Percentiles rank a stretch among this genome's conserved stretches.
Evolutionary conservation across 768 basidiomycete genomes (phyloP).

Genomic region (Lentinula detonsa): DNA sequence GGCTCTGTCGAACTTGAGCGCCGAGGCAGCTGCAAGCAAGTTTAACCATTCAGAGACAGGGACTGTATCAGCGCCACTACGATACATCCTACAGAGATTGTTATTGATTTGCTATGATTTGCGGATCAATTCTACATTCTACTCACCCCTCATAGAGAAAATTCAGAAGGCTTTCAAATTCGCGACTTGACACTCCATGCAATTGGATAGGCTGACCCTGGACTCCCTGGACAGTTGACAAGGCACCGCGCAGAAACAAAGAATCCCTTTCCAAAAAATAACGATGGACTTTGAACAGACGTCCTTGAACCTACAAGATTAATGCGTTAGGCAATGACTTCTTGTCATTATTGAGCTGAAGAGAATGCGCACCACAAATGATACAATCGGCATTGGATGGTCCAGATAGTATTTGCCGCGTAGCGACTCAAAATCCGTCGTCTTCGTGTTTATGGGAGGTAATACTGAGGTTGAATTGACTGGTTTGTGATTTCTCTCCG

Average conservation of each 20-base stretch:
- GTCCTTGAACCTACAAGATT: neutral
- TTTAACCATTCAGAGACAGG: conserved; percentile 3
- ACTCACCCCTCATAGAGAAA: conserved; percentile 2
- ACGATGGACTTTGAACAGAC: conserved; percentile 2
- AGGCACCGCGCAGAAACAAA: neutral
- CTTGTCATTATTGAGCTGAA: too few species aligned
- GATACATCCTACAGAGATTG: conserved; percentile 1
- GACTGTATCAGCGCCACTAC: neutral
- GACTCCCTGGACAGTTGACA: neutral
- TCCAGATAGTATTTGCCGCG: neutral
- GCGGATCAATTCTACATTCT: neutral
- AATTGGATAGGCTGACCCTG: neutral
- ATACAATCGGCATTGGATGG: neutral
- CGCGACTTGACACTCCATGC: neutral
- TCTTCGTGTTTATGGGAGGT: neutral
- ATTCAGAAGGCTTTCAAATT: neutral
- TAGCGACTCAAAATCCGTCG: neutral
- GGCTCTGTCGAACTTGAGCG: conserved; percentile 4
- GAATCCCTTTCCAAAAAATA: conserved; percentile 4
- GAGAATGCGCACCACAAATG: neutral
- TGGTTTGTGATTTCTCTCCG: neutral
- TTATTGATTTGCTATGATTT: neutral
- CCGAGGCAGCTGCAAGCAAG: neutral
- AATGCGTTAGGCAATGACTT: neutral
- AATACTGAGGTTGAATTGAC: neutral